Percentiles rank a stretch among this genome's conserved stretches.
Evolutionary conservation across 495 filamentous ascomycete genomes (phyloP).

Genomic region (Penicillium manginii): DNA sequence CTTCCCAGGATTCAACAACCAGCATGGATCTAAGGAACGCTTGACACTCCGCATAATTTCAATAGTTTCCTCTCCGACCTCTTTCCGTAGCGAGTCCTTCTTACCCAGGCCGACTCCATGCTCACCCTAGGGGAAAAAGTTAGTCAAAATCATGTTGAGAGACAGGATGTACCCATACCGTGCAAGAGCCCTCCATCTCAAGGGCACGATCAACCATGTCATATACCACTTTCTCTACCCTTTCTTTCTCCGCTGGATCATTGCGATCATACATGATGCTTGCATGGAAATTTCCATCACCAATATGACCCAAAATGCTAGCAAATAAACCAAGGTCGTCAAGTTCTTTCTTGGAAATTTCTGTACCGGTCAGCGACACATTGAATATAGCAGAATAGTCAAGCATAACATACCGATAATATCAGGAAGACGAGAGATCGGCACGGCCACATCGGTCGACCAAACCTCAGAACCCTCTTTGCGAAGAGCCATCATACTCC

Average conservation of each 20-base stretch:
- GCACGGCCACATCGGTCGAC: conserved; percentile 89
- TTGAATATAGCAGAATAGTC: no score
- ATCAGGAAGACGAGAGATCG: conserved; percentile 82
- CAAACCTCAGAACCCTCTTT: conserved; percentile 64
- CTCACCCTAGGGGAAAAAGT: conserved; percentile 62
- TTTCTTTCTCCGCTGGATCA: conserved; percentile 66
- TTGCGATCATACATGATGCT: conserved; percentile 80
- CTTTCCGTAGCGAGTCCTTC: conserved; percentile 76
- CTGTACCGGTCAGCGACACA: conserved; percentile 43
- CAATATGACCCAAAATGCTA: conserved; percentile 82
- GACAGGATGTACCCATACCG: conserved; percentile 44
- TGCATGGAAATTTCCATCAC: conserved; percentile 92
- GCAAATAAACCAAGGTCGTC: conserved; percentile 83
- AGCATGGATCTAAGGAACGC: conserved; percentile 79
- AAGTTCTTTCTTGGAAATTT: conserved; percentile 87
- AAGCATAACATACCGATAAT: conserved; percentile 72
- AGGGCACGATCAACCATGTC: conserved; percentile 87
- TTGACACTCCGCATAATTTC: conserved; percentile 87
- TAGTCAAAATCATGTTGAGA: conserved; percentile 15
- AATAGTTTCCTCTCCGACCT: conserved; percentile 81
- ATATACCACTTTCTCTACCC: conserved; percentile 78
- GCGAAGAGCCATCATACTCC: conserved; percentile 60
- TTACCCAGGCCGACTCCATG: conserved; percentile 90
- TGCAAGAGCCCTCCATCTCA: conserved; percentile 93
- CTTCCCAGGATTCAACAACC: conserved; percentile 92